Percentiles rank a stretch among this genome's conserved stretches.
These are phyloP conservation scores for Pichia sporocuriosa DNA, from an alignment of 805 yeast species.

Conservation along the genomic window DNA sequence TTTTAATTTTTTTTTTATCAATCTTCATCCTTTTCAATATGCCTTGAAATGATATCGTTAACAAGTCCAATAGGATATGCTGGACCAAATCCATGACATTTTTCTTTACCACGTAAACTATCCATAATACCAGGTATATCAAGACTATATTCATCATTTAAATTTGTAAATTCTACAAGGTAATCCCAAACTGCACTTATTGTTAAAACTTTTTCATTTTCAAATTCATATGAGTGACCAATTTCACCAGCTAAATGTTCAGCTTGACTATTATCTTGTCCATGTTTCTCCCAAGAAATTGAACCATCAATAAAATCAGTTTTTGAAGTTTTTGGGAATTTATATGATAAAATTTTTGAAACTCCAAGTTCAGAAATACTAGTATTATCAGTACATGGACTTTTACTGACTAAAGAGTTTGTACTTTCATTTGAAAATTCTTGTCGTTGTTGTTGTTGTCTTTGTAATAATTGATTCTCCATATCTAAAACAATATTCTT, in stretches of 20 bases:
- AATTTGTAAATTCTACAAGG: conserved; percentile 41
- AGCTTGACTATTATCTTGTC: conserved; percentile 2
- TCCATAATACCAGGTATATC: conserved; percentile 56
- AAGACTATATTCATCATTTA: conserved; percentile 42
- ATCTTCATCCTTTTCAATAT: conserved; percentile 10
- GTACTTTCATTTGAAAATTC: neutral
- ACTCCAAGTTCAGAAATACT: neutral
- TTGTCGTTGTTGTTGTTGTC: conserved; percentile 21
- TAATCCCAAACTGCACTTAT: conserved; percentile 83
- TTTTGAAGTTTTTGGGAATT: conserved; percentile 23
- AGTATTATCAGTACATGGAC: neutral
- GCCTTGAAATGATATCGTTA: conserved; percentile 30
- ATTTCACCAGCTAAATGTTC: conserved; percentile 14
- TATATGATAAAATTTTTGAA: conserved; percentile 8
- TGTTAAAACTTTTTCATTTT: conserved; percentile 48
- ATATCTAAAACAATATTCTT: conserved; percentile 51
- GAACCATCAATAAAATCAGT: conserved; percentile 19
- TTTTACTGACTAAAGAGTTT: neutral
- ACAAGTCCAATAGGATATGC: conserved; percentile 46
- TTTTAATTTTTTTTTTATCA: no score
- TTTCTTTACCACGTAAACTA: conserved; percentile 56
- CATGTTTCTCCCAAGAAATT: conserved; percentile 14
- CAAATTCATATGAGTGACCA: conserved; percentile 18
- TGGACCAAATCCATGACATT: conserved; percentile 77
- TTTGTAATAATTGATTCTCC: conserved; percentile 52